Percentiles rank a stretch among this genome's conserved stretches.
phyloP scores from a whole-genome alignment of 2,329 filamentous ascomycete genomes.

The Penicillium psychrosexuale region DNA sequence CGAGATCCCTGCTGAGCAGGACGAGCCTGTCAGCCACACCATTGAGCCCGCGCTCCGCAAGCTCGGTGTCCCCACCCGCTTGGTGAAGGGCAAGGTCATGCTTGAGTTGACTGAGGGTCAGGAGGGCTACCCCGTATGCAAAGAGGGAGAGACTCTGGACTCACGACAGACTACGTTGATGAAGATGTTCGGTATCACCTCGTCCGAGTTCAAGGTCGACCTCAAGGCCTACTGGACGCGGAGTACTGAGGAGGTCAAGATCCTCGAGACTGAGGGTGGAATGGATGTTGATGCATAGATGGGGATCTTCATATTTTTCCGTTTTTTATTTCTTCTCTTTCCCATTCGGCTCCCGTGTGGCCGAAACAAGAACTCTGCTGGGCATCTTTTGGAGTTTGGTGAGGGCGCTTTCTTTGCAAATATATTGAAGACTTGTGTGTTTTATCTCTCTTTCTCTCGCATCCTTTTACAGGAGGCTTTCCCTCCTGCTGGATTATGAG shows the following conservation, averaged over 20 bases:
- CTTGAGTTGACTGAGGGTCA: slow-evolving; percentile 54
- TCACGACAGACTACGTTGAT: slow-evolving; percentile 88
- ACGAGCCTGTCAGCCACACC: slow-evolving; percentile 81
- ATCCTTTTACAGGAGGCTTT: slow-evolving; percentile 14
- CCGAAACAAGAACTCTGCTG: slow-evolving; percentile 29
- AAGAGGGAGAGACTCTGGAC: slow-evolving; percentile 79
- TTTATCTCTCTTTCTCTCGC: slow-evolving; percentile 18
- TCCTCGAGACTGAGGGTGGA: slow-evolving; percentile 35
- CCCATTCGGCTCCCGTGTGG: slow-evolving; percentile 16
- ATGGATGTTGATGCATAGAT: slow-evolving; percentile 44
- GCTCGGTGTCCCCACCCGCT: slow-evolving; percentile 81
- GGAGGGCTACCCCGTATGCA: slow-evolving; percentile 72
- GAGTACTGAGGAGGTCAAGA: slow-evolving; percentile 39
- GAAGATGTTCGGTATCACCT: slow-evolving; percentile 87
- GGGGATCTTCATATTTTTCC: slow-evolving; percentile 14
- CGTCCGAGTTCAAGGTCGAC: slow-evolving; percentile 84
- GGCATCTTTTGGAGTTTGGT: slow-evolving; percentile 40
- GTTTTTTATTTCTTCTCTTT: slow-evolving; percentile 18
- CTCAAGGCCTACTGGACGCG: slow-evolving; percentile 63
- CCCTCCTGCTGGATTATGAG: slow-evolving; percentile 29
- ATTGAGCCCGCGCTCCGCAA: slow-evolving; percentile 87
- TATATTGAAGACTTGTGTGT: slow-evolving; percentile 20
- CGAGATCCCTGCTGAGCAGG: slow-evolving; percentile 73
- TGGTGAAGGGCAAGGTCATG: slow-evolving; percentile 84
- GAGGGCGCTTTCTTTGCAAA: slow-evolving; percentile 31